These are phyloP conservation scores for Penicillium sp. DNA, from an alignment of 2,329 filamentous ascomycete genomes.

Conservation along the genomic window DNA sequence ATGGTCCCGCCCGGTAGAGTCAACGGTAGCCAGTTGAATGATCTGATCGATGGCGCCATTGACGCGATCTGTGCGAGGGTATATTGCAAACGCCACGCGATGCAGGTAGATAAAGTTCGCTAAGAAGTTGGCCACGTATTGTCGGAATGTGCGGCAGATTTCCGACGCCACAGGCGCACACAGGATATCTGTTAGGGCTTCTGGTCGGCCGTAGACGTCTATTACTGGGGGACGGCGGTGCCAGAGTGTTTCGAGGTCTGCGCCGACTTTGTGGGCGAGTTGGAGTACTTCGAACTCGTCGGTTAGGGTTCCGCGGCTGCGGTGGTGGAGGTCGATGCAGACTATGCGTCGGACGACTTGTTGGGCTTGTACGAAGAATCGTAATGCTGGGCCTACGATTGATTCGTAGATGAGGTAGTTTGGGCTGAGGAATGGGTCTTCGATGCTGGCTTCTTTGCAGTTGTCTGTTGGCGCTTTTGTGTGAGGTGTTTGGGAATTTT, in stretches of 20 bases:
- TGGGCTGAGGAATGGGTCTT: constrained; percentile 23
- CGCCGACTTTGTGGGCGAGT: constrained; percentile 34
- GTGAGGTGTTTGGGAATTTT: neutral
- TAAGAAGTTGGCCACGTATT: constrained; percentile 35
- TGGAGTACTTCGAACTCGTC: constrained; percentile 40
- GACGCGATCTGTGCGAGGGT: constrained; percentile 36
- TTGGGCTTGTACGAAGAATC: constrained; percentile 33
- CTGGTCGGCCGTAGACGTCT: constrained; percentile 29
- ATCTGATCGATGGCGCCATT: constrained; percentile 35
- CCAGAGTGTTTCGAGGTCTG: constrained; percentile 35
- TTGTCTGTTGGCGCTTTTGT: neutral
- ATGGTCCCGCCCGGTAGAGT: constrained; percentile 16
- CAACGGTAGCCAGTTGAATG: constrained; percentile 32
- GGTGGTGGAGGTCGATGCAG: constrained; percentile 36
- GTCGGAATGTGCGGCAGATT: constrained; percentile 32
- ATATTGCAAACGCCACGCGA: constrained; percentile 37
- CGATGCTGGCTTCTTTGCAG: constrained; percentile 12
- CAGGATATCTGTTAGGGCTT: constrained; percentile 26
- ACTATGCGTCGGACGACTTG: constrained; percentile 35
- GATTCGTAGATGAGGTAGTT: constrained; percentile 31
- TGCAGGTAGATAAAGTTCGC: constrained; percentile 37
- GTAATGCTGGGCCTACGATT: constrained; percentile 30
- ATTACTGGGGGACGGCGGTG: constrained; percentile 31
- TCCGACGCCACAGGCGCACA: constrained; percentile 23
- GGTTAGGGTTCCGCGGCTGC: constrained; percentile 35